Evolutionary conservation across 768 basidiomycete genomes (phyloP), one percentile per base, ranked within the genome.

Genomic region (Xerocomus potaroensis): DNA sequence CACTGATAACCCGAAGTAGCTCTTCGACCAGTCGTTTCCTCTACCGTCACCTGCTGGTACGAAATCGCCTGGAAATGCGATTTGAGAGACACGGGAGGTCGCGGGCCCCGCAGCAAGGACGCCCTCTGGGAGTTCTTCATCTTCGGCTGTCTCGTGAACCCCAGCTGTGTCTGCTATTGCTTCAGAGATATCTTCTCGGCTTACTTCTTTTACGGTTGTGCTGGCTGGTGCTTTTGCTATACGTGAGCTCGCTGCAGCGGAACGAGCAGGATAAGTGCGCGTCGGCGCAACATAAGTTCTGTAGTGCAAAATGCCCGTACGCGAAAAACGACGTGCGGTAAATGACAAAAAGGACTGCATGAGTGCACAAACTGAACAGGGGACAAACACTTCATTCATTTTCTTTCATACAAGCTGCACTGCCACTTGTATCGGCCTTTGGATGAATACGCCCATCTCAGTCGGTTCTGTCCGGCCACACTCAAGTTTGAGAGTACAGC

Each of bases 11-110:
- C 94, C 95, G 50, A 81, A 71, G 62, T 91, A 98, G 59, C 84
- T 87, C 60, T 78, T 84, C 2, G 89, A 88, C 94, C 94, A 98
- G 65, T 98, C 89, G 2, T 78, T 86, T 35, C 48, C 43, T 21
- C 41, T 37, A 23, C 16, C 27, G 23, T 66, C 56, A 8, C 50
- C 45, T 35, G 50, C 61, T 16, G 59, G 51, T 5, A 48, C 41
- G 8, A 65, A 54, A 30, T 65, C 65, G 5, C 66, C 64, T 2
- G 64, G 50, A 21, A 65, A 67, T 9, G 61, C 56, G 31, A 26
- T 43, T 48, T 60, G 62, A 21, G 55, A 49, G 1, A 38, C 16
- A 3, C 47, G 44, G 1, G 42, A 19, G 18, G 58, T 55, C 10
- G 50, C 29, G 21, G 62, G 34, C 40, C 47, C 49, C 0, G 38